A percentile compares a stretch with the other conserved stretches of the same genome.
Conservation (phyloP, 345 rosid species). For the Arabidopsis suecica region DNA sequence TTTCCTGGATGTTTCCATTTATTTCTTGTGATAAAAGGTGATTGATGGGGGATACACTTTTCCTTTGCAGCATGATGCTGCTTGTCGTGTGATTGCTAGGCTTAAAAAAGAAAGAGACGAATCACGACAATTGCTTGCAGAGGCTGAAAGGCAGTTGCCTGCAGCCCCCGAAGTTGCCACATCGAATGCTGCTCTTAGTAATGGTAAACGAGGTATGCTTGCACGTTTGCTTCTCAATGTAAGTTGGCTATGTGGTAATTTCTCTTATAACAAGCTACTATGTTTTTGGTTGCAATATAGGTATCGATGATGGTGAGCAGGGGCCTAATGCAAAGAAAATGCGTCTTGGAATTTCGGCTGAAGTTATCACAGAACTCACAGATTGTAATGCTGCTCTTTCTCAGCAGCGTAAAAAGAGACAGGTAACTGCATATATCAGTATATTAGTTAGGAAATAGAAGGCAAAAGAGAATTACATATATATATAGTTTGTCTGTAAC, state of each 20-base stretch:
- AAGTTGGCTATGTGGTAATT: constrained; percentile 6
- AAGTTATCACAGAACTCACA: constrained; percentile 70
- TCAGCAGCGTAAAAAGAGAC: constrained; percentile 84
- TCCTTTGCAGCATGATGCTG: constrained; percentile 90
- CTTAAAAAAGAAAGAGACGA: constrained; percentile 95
- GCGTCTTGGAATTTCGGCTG: constrained; percentile 73
- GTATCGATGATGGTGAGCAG: constrained; percentile 57
- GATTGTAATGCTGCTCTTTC: constrained; percentile 91
- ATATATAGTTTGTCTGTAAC: constrained; percentile 8
- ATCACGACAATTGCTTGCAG: constrained; percentile 76
- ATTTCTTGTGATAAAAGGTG: constrained; percentile 1
- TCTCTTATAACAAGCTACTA: constrained; percentile 14
- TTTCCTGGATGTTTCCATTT: constrained; percentile 1
- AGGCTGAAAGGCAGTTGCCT: constrained; percentile 78
- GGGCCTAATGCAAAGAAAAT: constrained; percentile 64
- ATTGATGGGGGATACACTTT: constrained; percentile 25
- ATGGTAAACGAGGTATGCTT: constrained; percentile 84
- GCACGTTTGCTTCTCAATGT: constrained; percentile 7
- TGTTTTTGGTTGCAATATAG: constrained; percentile 41
- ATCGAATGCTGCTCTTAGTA: constrained; percentile 60
- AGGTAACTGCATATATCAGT: constrained; percentile 48
- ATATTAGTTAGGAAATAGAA: constrained; percentile 12
- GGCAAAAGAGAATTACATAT: constrained; percentile 5
- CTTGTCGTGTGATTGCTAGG: constrained; percentile 99
- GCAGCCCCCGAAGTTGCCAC: constrained; percentile 52